Base-by-base conservation (phyloP, 805 yeast species). In the Candida awuae region DNA sequence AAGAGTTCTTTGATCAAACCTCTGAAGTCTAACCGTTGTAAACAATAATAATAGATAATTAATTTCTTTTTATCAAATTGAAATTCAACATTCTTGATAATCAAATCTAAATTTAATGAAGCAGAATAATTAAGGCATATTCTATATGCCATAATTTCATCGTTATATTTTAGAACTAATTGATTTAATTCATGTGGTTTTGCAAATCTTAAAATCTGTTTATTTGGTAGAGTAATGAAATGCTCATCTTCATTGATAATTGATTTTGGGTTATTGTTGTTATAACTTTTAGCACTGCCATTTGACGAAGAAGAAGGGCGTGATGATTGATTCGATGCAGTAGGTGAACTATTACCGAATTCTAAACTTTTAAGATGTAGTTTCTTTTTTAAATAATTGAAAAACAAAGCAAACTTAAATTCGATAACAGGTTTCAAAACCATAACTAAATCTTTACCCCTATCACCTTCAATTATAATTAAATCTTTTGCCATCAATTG, bases 41-140 rank as follows among this genome's bases (percentile, higher is more conserved):
- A 68, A 51, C 80, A 70, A 40, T 66, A 68, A 52, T 80, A 80
- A 58, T 81, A 83, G 49, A 83, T 79, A 6, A 81, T 83, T 45
- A 83, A 66, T 50, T 84, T 84, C 54, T 81, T 80, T 42, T 83
- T 73, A 56, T 84, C 92, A 58, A 80, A 83, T 59, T 84, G 94
- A 58, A 80, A 83, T 57, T 84, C 94, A 1, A 85, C 81, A 55
- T 78, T 83, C 46, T 82, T 66, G 35, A 84, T 70, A 49, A 73
- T 73, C 67, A 84, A 62, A 53, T 67, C 66, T 49, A 71, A 54
- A 39, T 70, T 64, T 42, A 59, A 48, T 15, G 60, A 54, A 8
- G 56, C 47, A 16, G 61, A 66, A 47, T 62, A 62, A 38, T 75
- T 64, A 41, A 70, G 63, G 37, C 87, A 80, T 27, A 84, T 75